These are phyloP conservation scores for Canariomyces notabilis DNA, from an alignment of 2,329 filamentous ascomycete genomes.

Conservation along the genomic window DNA sequence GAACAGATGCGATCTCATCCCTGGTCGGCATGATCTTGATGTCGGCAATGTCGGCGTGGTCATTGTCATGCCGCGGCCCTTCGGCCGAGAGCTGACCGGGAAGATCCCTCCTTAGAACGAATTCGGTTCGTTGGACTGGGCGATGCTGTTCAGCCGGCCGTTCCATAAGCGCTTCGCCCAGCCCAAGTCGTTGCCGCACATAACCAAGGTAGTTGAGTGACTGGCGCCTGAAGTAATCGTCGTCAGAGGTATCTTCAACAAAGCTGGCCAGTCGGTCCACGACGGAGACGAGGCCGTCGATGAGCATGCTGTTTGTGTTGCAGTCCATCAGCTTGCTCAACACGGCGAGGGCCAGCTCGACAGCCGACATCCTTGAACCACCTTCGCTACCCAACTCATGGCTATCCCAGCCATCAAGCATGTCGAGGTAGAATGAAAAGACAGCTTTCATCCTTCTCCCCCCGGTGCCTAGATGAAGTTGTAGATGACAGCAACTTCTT, in stretches of 20 bases:
- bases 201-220: neutral
- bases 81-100: neutral
- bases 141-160: neutral
- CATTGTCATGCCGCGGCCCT: slow-evolving; percentile 38
- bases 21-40: slow-evolving; percentile 43
- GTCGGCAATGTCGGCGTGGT: slow-evolving; percentile 36
- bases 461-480: slow-evolving; percentile 34
- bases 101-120: neutral
- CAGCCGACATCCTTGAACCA: slow-evolving; percentile 1
- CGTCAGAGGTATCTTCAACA: neutral
- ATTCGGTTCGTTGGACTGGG: neutral
- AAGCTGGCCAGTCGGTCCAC: neutral
- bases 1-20: slow-evolving; percentile 34
- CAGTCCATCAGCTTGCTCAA: slow-evolving; percentile 21
- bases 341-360: slow-evolving; percentile 17
- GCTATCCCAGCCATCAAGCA: slow-evolving; percentile 7
- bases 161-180: neutral
- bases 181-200: neutral
- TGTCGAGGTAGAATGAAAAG: slow-evolving; percentile 28
- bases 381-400: neutral
- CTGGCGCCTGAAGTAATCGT: neutral
- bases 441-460: slow-evolving; percentile 28
- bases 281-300: neutral
- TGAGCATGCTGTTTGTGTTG: slow-evolving; percentile 18
- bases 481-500: slow-evolving; percentile 32